phyloP scores from a whole-genome alignment of 2,329 filamentous ascomycete genomes.

The Fusarium sp. region DNA sequence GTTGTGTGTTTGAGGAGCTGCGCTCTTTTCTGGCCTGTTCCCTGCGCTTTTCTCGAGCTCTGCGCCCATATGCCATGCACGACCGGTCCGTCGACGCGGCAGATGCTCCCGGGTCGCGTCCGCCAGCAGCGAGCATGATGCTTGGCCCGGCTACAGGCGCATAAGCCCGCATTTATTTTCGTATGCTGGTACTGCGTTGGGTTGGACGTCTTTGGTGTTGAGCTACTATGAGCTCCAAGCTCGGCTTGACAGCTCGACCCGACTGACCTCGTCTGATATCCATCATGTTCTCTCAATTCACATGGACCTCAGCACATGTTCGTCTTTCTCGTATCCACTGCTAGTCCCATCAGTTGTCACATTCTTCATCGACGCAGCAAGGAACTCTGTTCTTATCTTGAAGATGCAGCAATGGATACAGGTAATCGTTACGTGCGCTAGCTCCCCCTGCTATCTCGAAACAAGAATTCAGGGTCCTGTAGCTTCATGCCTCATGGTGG shows the following conservation, averaged over 20 bases:
- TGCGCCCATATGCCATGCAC: conserved; percentile 12
- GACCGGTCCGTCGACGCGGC: conserved; percentile 25
- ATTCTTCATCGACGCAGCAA: conserved; percentile 1
- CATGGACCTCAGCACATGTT: neutral
- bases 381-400: conserved; percentile 10
- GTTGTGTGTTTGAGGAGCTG: neutral
- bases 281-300: neutral
- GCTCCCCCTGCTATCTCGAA: conserved; percentile 28
- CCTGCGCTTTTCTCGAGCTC: conserved; percentile 8
- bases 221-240: neutral
- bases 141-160: conserved; percentile 15
- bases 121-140: neutral
- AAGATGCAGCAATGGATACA: conserved; percentile 35
- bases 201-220: neutral
- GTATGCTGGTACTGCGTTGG: neutral
- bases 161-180: conserved; percentile 26
- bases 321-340: neutral
- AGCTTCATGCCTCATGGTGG: conserved; percentile 13
- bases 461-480: conserved; percentile 36
- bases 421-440: conserved; percentile 40
- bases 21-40: conserved; percentile 19
- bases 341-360: conserved; percentile 6
- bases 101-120: conserved; percentile 17
- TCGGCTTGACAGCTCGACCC: neutral
- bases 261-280: neutral